Base-by-base conservation (phyloP, 495 filamentous ascomycete species). In the Aspergillus sparsus region DNA sequence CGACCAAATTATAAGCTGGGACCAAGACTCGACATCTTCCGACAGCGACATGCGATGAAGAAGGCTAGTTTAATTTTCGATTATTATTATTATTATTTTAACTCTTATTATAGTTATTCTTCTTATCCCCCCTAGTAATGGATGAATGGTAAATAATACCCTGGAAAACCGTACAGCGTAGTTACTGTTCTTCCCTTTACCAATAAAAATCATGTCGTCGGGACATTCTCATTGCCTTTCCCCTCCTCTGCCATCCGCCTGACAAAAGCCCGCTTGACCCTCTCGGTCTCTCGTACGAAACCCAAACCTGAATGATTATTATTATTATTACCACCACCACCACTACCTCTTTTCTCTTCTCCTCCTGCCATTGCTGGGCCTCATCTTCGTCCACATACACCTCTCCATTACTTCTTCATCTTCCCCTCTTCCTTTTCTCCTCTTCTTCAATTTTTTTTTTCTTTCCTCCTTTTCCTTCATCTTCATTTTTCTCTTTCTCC, bases 381-480 rank as follows among this genome's bases (percentile, higher is more conserved):
- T 53, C 33, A 39, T 42, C 35, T 35, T 54, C 52, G 27, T 21
- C 52, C n/a, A 15, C 15, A 8, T 15, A 47, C 8, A 47, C 60
- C 55, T 45, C 64, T 36, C 42, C 54, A 62, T 63, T 59, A 64
- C 58, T 41, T 50, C 65, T 63, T 53, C 21, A 27, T 27, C 58
- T 58, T 44, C 52, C 62, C 62, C 51, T 45, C 63, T 44, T 62
- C 15, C 41, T 56, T 41, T 37, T 32, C 35, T 32, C 35, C 27
- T 62, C 54, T 46, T 50, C 35, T 16, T 59, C 55, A 53, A 51
- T 33, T 59, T n/a, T 60, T 60, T 60, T 35, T 41, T 55, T 66
- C 61, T 55, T 62, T 42, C 63, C 67, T 65, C 57, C 66, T 63
- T 55, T 59, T 44, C 51, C 49, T 39, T 21, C 21, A 7, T 34